These are phyloP conservation scores for Fusarium sp. DNA, from an alignment of 2,329 filamentous ascomycete species.

Conservation along the genomic window DNA sequence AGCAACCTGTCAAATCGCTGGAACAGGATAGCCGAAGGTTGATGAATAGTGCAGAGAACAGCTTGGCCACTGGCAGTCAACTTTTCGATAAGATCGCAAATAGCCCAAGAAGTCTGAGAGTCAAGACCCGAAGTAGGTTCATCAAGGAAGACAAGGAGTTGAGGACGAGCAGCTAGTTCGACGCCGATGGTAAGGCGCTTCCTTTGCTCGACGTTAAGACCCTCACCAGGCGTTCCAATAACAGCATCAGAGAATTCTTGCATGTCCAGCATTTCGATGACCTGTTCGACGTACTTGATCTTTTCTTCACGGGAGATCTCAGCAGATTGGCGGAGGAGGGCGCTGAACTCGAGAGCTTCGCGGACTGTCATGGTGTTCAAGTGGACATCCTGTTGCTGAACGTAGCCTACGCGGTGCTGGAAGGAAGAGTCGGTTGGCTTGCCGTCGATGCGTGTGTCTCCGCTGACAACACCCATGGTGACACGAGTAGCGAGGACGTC, in stretches of 20 bases:
- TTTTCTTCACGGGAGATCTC: conserved; percentile 56
- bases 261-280: conserved; percentile 52
- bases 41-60: conserved; percentile 61
- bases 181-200: conserved; percentile 79
- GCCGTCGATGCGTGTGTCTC: conserved; percentile 78
- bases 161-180: conserved; percentile 79
- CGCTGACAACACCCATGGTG: conserved; percentile 79
- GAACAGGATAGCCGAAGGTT: conserved; percentile 59
- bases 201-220: conserved; percentile 57
- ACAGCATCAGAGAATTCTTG: conserved; percentile 77
- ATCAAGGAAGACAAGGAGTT: conserved; percentile 79
- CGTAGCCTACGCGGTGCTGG: conserved; percentile 78
- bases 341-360: conserved; percentile 66
- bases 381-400: conserved; percentile 79
- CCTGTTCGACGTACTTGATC: conserved; percentile 46
- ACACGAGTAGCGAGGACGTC: conserved; percentile 79
- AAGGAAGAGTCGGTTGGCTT: conserved; percentile 70
- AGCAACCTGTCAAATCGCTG: conserved; percentile 65
- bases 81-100: conserved; percentile 77
- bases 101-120: conserved; percentile 81
- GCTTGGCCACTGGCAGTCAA: conserved; percentile 61
- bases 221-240: conserved; percentile 64
- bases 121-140: conserved; percentile 83
- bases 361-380: conserved; percentile 75
- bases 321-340: conserved; percentile 74